Percentiles rank a stretch among this genome's conserved stretches.
Conservation (phyloP, 2,329 filamentous ascomycete genomes). For the Plenodomus lindquistii region DNA sequence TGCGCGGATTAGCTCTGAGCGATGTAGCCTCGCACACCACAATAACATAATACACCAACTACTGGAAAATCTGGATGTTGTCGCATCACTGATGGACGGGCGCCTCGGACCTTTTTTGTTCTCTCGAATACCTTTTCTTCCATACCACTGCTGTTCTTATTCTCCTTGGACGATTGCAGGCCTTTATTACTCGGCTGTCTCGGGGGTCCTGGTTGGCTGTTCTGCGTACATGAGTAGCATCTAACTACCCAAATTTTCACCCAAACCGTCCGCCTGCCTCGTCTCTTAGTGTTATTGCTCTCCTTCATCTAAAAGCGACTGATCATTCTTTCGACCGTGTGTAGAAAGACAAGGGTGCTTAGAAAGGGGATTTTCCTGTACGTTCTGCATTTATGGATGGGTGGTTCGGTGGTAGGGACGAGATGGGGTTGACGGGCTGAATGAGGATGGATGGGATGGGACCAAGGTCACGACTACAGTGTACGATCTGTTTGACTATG, state of each 20-base stretch:
- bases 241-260: constrained; percentile 16
- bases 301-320: constrained; percentile 24
- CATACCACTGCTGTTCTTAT: constrained; percentile 37
- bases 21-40: constrained; percentile 18
- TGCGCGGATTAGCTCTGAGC: constrained; percentile 24
- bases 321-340: constrained; percentile 8
- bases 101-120: constrained; percentile 36
- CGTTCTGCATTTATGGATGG: constrained; percentile 21
- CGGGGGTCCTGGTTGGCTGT: constrained; percentile 27
- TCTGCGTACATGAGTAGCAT: constrained; percentile 29
- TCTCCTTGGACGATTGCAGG: constrained; percentile 23
- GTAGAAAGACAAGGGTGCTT: constrained; percentile 6
- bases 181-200: constrained; percentile 13
- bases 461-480: not conserved
- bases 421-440: not conserved
- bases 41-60: constrained; percentile 39
- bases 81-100: constrained; percentile 34
- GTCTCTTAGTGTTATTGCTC: constrained; percentile 12
- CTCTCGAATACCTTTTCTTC: constrained; percentile 28
- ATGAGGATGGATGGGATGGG: not conserved
- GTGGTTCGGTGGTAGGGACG: constrained; percentile 1
- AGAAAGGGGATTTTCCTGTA: constrained; percentile 19
- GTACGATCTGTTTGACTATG: not conserved
- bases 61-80: constrained; percentile 31
- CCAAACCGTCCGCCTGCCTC: constrained; percentile 5